These are phyloP conservation scores for Geranium brycei DNA, from an alignment of 345 rosid genomes.

Conservation along the genomic window DNA sequence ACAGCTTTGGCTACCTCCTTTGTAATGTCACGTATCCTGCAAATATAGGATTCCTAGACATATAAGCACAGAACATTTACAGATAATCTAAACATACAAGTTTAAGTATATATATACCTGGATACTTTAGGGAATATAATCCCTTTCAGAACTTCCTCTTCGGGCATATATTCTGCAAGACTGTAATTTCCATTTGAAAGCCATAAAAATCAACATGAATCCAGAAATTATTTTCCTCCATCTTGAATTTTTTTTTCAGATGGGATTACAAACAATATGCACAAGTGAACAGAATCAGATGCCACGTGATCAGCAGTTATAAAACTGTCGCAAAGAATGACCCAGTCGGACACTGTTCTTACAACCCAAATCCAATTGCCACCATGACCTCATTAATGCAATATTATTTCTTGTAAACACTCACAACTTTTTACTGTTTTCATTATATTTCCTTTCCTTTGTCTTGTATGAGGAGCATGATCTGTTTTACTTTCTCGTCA, in stretches of 20 bases:
- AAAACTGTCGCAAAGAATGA: background rate
- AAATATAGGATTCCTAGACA: conserved; percentile 7
- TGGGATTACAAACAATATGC: background rate
- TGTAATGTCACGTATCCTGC: conserved; percentile 84
- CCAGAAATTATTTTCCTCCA: background rate
- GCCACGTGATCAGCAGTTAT: background rate
- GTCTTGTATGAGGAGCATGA: background rate
- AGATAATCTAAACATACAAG: background rate
- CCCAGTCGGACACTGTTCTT: background rate
- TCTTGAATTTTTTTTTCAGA: background rate
- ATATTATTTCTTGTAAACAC: no score
- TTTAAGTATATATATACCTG: conserved; percentile 29
- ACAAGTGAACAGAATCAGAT: background rate
- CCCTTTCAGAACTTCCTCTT: conserved; percentile 75
- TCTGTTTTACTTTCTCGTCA: background rate
- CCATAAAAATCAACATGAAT: background rate
- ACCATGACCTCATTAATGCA: no score
- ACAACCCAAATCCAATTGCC: no score
- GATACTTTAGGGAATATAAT: conserved; percentile 75
- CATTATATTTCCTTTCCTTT: background rate
- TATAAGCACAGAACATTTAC: background rate
- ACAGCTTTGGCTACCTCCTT: conserved; percentile 83
- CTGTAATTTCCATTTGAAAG: conserved; percentile 24
- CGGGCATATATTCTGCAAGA: conserved; percentile 83
- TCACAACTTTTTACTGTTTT: no score